phyloP scores from a whole-genome alignment of 352 stramenopile genomes.

The Pythium insidiosum region DNA sequence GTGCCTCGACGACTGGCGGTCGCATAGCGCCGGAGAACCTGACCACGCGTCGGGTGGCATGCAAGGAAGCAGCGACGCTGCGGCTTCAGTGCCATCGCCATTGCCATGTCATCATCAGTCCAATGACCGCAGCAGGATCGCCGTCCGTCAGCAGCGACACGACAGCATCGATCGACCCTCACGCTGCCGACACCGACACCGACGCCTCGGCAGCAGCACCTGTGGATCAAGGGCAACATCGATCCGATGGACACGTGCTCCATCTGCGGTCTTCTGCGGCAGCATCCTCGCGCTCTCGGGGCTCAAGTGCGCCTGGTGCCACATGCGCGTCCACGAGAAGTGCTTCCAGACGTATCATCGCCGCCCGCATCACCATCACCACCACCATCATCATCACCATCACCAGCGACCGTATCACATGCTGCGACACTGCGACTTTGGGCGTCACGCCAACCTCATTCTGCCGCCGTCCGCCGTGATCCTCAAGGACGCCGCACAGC shows the following conservation, averaged over 20 bases:
- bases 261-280: constrained; percentile 67
- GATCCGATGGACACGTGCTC: constrained; percentile 78
- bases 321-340: constrained; percentile 70
- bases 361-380: constrained; percentile 7
- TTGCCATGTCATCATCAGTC: too few relatives aligned
- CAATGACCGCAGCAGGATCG: too few relatives aligned
- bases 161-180: too few relatives aligned
- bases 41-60: too few relatives aligned
- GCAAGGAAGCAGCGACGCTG: too few relatives aligned
- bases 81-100: too few relatives aligned
- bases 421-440: constrained; percentile 61
- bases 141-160: too few relatives aligned
- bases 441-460: constrained; percentile 55
- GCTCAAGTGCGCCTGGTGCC: constrained; percentile 79
- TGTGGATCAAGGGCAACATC: constrained; percentile 82
- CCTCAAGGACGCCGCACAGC: constrained; percentile 17
- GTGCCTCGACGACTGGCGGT: too few relatives aligned
- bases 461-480: constrained; percentile 53
- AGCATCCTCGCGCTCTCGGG: constrained; percentile 75
- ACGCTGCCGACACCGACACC: not conserved
- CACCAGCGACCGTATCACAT: constrained; percentile 7
- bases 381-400: constrained; percentile 16
- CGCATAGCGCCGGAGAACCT: too few relatives aligned
- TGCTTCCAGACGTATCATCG: constrained; percentile 26
- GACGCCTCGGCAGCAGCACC: constrained; percentile 28